These are phyloP conservation scores for Drosera spatulata DNA, from an alignment of 179 eudicot species.

Conservation along the genomic window DNA sequence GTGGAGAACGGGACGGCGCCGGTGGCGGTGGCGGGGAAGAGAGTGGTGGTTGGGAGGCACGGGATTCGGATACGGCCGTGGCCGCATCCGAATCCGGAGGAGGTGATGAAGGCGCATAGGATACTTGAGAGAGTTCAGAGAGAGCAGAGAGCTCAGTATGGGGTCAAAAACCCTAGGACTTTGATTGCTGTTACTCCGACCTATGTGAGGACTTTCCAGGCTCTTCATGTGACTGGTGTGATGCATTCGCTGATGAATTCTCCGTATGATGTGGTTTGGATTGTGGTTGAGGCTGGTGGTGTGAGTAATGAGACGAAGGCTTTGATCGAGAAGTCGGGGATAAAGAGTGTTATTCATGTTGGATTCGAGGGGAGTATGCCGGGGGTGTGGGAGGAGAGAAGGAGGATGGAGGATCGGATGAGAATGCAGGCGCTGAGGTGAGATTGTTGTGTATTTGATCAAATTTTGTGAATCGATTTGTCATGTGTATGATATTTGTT, in stretches of 20 bases:
- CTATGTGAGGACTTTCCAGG: conserved; percentile 81
- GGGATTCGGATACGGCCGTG: conserved; percentile 87
- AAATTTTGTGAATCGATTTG: too few relatives aligned
- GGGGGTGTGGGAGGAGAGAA: conserved; percentile 59
- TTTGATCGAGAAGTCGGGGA: conserved; percentile 48
- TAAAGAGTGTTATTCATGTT: conserved; percentile 36
- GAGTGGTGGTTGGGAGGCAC: conserved; percentile 86
- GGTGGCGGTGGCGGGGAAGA: conserved; percentile 17
- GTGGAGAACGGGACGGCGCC: conserved; percentile 13
- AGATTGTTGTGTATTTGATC: neutral
- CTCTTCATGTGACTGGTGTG: conserved; percentile 78
- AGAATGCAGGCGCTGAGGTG: conserved; percentile 67
- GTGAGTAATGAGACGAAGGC: conserved; percentile 49
- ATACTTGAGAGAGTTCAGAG: conserved; percentile 77
- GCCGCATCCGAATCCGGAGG: conserved; percentile 86
- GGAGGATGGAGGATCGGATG: conserved; percentile 60
- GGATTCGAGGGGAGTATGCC: conserved; percentile 62
- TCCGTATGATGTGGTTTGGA: conserved; percentile 66
- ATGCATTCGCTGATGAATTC: conserved; percentile 90
- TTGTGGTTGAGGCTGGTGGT: conserved; percentile 92
- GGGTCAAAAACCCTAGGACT: conserved; percentile 58
- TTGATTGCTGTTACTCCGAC: conserved; percentile 78
- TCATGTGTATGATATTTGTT: neutral
- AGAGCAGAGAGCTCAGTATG: conserved; percentile 81
- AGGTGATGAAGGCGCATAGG: conserved; percentile 81